phyloP scores from a whole-genome alignment of 2,329 filamentous ascomycete genomes.

The Gyromitra esculenta region DNA sequence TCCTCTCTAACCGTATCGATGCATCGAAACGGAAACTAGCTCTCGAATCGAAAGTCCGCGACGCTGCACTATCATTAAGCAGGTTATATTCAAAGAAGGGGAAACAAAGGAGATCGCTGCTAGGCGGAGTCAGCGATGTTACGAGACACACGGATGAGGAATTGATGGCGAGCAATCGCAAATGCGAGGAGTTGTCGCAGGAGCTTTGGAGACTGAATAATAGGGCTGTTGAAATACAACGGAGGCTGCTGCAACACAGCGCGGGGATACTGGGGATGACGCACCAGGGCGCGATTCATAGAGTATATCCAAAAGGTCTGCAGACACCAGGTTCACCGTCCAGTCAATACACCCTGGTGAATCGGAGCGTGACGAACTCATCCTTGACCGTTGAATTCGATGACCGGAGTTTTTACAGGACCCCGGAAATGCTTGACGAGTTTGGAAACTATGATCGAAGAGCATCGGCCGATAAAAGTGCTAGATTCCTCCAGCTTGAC shows the following conservation, averaged over 20 bases:
- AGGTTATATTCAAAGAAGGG: conserved; percentile 74
- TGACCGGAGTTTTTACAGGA: conserved; percentile 76
- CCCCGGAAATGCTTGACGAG: conserved; percentile 72
- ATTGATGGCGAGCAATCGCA: conserved; percentile 76
- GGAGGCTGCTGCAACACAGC: conserved; percentile 84
- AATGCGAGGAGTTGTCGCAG: conserved; percentile 83
- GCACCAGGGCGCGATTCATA: conserved; percentile 64
- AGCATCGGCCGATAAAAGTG: conserved; percentile 15
- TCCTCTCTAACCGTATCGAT: conserved; percentile 79
- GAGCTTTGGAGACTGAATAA: conserved; percentile 84
- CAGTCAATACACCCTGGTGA: conserved; percentile 47
- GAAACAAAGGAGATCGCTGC: conserved; percentile 66
- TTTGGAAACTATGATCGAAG: conserved; percentile 45
- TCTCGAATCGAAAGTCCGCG: conserved; percentile 91
- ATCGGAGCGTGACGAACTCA: conserved; percentile 44
- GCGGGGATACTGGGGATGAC: conserved; percentile 91
- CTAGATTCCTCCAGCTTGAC: conserved; percentile 36
- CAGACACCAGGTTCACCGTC: conserved; percentile 46
- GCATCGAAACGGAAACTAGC: conserved; percentile 82
- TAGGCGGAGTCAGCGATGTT: conserved; percentile 62
- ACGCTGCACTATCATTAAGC: conserved; percentile 87
- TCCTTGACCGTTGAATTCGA: conserved; percentile 71
- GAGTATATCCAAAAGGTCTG: conserved; percentile 27
- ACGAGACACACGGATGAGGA: conserved; percentile 74
- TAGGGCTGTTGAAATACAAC: conserved; percentile 76